A percentile compares a stretch with the other conserved stretches of the same genome.
Evolutionary conservation across 75 land plant species (phyloP).

Genomic region (Sequoiadendron giganteum): DNA sequence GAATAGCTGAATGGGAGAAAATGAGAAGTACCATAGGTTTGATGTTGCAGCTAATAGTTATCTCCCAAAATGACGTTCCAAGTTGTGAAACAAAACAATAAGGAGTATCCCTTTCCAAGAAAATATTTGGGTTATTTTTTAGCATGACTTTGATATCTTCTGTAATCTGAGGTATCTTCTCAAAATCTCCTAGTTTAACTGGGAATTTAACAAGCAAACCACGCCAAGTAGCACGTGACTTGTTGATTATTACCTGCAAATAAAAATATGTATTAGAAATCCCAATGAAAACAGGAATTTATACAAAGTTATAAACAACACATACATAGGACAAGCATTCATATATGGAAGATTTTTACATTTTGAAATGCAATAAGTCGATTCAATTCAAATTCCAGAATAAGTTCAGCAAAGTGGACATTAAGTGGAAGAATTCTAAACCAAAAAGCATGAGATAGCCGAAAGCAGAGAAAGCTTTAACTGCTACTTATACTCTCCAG

Average conservation of each 20-base stretch:
- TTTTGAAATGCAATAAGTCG: background rate
- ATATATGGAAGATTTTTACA: background rate
- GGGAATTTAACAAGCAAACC: slow-evolving; percentile 53
- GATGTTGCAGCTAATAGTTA: slow-evolving; percentile 71
- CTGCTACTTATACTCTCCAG: background rate
- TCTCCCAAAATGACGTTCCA: slow-evolving; percentile 49
- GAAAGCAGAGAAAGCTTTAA: background rate
- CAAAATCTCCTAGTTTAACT: slow-evolving; percentile 40
- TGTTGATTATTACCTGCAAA: slow-evolving; percentile 85
- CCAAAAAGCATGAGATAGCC: background rate
- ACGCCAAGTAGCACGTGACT: slow-evolving; percentile 74
- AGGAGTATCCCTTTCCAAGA: slow-evolving; percentile 57
- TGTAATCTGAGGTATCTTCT: slow-evolving; percentile 67
- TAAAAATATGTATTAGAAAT: background rate
- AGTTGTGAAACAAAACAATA: slow-evolving; percentile 70
- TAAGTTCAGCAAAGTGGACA: background rate
- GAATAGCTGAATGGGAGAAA: background rate
- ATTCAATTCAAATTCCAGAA: background rate
- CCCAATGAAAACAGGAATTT: background rate
- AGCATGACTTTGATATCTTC: slow-evolving; percentile 60
- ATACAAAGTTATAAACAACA: background rate
- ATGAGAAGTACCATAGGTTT: slow-evolving; percentile 48
- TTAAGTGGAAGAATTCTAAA: background rate
- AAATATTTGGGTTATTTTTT: slow-evolving; percentile 55
- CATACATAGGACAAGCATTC: slow-evolving; percentile 13